Evolutionary conservation across 2,329 filamentous ascomycete genomes (phyloP).

Genomic region (Botrytis aclada): DNA sequence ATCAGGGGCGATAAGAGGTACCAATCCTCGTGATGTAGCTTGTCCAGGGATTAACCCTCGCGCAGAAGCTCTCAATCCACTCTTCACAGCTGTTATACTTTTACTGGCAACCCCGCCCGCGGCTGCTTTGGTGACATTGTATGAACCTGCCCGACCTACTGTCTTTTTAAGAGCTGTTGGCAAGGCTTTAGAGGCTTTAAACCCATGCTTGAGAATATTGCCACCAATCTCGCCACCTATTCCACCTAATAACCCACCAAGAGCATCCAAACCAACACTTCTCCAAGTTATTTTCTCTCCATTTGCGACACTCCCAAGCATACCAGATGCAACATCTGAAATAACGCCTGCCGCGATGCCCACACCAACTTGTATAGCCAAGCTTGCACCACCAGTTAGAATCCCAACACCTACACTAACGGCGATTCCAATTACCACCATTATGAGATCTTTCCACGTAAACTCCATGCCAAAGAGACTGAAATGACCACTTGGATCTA

Average conservation of each 20-base stretch:
- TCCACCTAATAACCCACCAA: constrained; percentile 8
- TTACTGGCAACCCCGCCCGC: background rate
- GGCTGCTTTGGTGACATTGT: background rate
- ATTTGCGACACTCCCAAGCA: background rate
- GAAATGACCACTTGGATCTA: constrained; percentile 11
- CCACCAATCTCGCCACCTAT: constrained; percentile 1
- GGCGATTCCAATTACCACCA: constrained; percentile 8
- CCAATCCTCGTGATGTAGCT: background rate
- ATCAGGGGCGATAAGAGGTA: background rate
- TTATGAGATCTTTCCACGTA: constrained; percentile 11
- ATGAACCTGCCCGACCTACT: background rate
- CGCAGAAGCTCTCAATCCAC: background rate
- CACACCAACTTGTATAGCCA: constrained; percentile 15
- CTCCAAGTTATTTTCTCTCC: background rate
- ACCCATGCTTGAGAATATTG: background rate
- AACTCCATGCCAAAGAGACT: constrained; percentile 9
- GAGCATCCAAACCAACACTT: constrained; percentile 12
- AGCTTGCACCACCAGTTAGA: constrained; percentile 10
- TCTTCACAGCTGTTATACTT: background rate
- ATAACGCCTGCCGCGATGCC: constrained; percentile 14
- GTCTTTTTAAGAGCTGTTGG: background rate
- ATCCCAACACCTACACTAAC: constrained; percentile 11
- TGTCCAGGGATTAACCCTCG: background rate
- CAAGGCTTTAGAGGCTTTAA: background rate
- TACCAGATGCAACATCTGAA: background rate